A percentile compares a stretch with the other conserved stretches of the same genome.
phyloP scores from a whole-genome alignment of 306 rosid species.

The Spatholobus suberectus region DNA sequence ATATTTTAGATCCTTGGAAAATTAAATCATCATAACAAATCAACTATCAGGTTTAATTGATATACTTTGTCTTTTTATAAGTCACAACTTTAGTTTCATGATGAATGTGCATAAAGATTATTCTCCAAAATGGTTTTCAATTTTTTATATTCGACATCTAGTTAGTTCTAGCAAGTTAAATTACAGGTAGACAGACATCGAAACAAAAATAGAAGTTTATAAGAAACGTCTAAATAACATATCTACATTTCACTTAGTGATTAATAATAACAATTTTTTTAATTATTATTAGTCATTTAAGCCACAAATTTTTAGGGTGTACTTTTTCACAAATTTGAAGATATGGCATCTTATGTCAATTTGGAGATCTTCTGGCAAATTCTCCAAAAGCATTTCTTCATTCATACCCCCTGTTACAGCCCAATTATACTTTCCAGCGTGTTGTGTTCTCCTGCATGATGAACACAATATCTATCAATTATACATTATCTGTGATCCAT shows the following conservation, averaged over 20 bases:
- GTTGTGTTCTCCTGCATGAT: conserved; percentile 63
- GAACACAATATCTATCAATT: too few relatives aligned
- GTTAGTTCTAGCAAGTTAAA: neutral
- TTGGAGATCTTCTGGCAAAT: conserved; percentile 86
- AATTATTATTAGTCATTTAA: conserved; percentile 21
- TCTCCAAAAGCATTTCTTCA: conserved; percentile 73
- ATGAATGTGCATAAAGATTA: too few relatives aligned
- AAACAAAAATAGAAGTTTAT: neutral
- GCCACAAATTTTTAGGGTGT: neutral
- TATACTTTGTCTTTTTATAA: too few relatives aligned
- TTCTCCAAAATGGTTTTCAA: conserved; percentile 8
- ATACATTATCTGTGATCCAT: too few relatives aligned
- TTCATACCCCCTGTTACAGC: conserved; percentile 89
- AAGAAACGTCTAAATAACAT: neutral
- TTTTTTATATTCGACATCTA: neutral
- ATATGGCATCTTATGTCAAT: conserved; percentile 85
- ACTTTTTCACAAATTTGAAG: conserved; percentile 45
- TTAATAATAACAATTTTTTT: neutral
- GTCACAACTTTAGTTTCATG: too few relatives aligned
- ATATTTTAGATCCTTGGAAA: too few relatives aligned
- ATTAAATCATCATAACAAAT: too few relatives aligned
- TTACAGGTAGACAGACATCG: neutral
- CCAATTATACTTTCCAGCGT: conserved; percentile 80
- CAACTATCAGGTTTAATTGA: too few relatives aligned
- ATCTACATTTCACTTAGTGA: neutral